Evolutionary conservation across 352 stramenopile genomes (phyloP), one percentile per base, ranked within the genome.

Genomic region (Globisporangium carolinianum): DNA sequence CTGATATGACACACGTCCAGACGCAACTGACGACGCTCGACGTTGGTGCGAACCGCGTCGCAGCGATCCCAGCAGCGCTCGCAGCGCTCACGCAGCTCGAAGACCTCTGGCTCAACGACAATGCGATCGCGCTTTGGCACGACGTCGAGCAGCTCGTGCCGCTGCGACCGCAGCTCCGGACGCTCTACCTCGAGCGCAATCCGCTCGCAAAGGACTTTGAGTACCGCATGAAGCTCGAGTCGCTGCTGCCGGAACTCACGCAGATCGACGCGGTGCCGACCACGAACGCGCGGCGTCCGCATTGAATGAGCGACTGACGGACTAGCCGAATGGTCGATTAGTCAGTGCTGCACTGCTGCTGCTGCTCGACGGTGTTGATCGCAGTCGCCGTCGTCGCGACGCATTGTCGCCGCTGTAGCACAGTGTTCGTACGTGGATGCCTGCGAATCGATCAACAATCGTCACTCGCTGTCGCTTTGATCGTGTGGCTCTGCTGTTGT

Each of bases 131-230:
- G 5, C 57, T 73, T 14, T 92, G 92, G 58, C 57, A 69, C 4
- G 80, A 92, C 45, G 63, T 88, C 0, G 69, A 93, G 39, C 69
- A 76, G 3, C 82, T 98, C 38, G 60, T 75, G 1, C 67, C 87
- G 11, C 68, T 98, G 6, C 72, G 69, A 46, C 76, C 75, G 3
- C 75, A 60, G 35, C 74, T 99, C 60, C 79, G 94, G 18, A 97
- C 86, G 37, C 72, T 99, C 14, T 99, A 99, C 62, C 68, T 99
- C 48, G 96, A 99, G 66, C 95, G 96, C 64, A 99, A 99, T 59
- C 93, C 94, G 38, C 65, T 98, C 8, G 86, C 91, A 38, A 71
- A 70, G 61, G 84, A 92, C 63, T 98, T 97, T 75, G 94, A 98
- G 66, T 99, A 99, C 81, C 76, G 96, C 39, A 98, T 96, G 67